Percentiles rank a stretch among this genome's conserved stretches.
These are phyloP conservation scores for Ceratocystis diversiconidia DNA, from an alignment of 2,329 filamentous ascomycete species.

Conservation along the genomic window DNA sequence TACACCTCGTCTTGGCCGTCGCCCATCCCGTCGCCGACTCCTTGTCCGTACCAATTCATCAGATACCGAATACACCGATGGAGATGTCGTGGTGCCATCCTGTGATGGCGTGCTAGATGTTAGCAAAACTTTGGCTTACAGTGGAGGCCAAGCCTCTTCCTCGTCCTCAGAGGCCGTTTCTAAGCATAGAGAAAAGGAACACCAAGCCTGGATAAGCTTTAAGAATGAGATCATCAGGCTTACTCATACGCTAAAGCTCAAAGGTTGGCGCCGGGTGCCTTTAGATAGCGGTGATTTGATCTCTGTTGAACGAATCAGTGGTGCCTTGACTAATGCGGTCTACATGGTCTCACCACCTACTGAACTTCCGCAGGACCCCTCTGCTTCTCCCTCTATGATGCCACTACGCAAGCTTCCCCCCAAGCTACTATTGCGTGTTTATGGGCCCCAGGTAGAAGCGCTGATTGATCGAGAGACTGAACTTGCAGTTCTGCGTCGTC, in stretches of 20 bases:
- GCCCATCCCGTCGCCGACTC: constrained; percentile 28
- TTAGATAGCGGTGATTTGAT: constrained; percentile 55
- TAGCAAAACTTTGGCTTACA: constrained; percentile 71
- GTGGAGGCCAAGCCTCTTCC: constrained; percentile 35
- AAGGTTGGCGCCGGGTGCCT: constrained; percentile 78
- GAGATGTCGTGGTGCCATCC: constrained; percentile 67
- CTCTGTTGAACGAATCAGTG: constrained; percentile 64
- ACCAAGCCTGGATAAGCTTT: constrained; percentile 68
- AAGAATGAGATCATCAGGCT: constrained; percentile 85
- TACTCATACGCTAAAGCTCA: constrained; percentile 74
- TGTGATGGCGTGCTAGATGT: constrained; percentile 83
- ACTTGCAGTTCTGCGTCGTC: constrained; percentile 66
- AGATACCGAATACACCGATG: constrained; percentile 73
- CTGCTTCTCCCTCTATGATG: constrained; percentile 28
- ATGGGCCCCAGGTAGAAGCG: constrained; percentile 88
- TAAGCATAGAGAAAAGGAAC: constrained; percentile 46
- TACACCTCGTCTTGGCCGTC: constrained; percentile 30
- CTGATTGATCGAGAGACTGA: constrained; percentile 89
- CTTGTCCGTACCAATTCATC: constrained; percentile 44
- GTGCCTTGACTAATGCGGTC: constrained; percentile 88
- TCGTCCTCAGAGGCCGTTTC: constrained; percentile 23
- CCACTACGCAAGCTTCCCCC: constrained; percentile 28
- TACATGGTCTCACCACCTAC: constrained; percentile 79
- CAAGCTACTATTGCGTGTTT: constrained; percentile 79
- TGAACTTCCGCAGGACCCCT: constrained; percentile 21